Evolutionary conservation across 345 rosid species (phyloP).

Genomic region (Combretum micranthum): DNA sequence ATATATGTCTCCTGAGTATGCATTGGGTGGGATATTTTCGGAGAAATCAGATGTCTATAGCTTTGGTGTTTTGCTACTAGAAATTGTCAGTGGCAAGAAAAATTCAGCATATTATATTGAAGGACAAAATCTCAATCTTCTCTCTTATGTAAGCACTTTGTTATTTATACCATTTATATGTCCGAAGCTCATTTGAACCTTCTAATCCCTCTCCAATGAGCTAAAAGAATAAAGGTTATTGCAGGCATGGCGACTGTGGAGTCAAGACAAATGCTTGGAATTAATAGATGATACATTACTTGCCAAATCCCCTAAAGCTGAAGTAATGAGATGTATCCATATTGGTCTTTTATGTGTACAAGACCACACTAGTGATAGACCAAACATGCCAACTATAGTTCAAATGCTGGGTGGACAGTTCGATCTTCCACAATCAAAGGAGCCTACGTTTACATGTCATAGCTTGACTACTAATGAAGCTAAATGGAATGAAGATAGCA

Average conservation of each 20-base stretch:
- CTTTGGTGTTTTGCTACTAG: conserved; percentile 23
- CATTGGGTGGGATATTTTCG: conserved; percentile 17
- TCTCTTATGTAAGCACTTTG: conserved; percentile 10
- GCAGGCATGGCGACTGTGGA: conserved; percentile 7
- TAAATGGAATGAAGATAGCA: no score
- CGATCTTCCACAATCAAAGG: not conserved
- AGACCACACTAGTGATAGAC: conserved; percentile 17
- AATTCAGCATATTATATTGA: not conserved
- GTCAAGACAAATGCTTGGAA: not conserved
- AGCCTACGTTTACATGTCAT: not conserved
- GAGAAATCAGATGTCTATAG: conserved; percentile 24
- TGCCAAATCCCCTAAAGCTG: not conserved
- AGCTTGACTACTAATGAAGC: not conserved
- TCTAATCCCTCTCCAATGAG: no score
- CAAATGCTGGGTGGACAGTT: conserved; percentile 14
- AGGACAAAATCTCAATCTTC: conserved; percentile 1
- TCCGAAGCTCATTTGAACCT: no score
- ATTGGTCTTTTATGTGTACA: conserved; percentile 28
- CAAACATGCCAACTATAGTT: conserved; percentile 16
- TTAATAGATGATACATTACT: not conserved
- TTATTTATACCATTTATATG: no score
- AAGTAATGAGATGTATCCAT: conserved; percentile 16
- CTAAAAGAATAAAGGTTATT: not conserved
- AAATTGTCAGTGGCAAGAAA: conserved; percentile 20
- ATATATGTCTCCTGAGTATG: conserved; percentile 28